These are phyloP conservation scores for Microdochium bolleyi DNA, from an alignment of 2,329 filamentous ascomycete species.

Conservation along the genomic window DNA sequence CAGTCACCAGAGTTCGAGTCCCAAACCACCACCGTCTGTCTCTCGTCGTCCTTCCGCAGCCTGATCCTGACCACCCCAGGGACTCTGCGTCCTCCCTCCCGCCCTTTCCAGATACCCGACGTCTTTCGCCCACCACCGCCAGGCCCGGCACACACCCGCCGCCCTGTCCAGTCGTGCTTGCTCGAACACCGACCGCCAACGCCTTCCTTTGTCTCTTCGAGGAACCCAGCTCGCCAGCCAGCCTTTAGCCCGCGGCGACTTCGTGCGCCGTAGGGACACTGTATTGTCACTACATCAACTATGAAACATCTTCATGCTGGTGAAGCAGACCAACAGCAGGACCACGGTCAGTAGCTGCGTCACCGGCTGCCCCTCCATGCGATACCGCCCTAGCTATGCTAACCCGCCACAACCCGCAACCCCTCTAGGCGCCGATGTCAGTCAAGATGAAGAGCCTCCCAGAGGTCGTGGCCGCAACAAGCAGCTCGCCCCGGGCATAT, in stretches of 20 bases:
- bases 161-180: too few species aligned
- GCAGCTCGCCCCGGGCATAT: slow-evolving; percentile 37
- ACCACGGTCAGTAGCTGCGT: slow-evolving; percentile 29
- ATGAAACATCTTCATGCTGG: slow-evolving; percentile 36
- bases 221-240: background rate
- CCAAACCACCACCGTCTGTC: background rate
- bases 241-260: background rate
- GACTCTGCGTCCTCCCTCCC: too few species aligned
- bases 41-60: background rate
- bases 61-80: too few species aligned
- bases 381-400: slow-evolving; percentile 3
- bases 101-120: too few species aligned
- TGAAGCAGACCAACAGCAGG: slow-evolving; percentile 16
- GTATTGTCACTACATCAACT: slow-evolving; percentile 19
- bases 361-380: slow-evolving; percentile 1
- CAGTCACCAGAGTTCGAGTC: background rate
- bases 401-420: slow-evolving; percentile 8
- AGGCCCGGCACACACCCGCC: too few species aligned
- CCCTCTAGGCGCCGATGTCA: slow-evolving; percentile 14
- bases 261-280: background rate
- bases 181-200: too few species aligned
- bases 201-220: too few species aligned
- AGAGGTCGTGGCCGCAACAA: slow-evolving; percentile 26
- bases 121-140: too few species aligned
- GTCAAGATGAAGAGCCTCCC: slow-evolving; percentile 27